Percentiles rank a stretch among this genome's conserved stretches.
These are phyloP conservation scores for Nitzschia inconspicua DNA, from an alignment of 108 stramenopile species.

Conservation along the genomic window DNA sequence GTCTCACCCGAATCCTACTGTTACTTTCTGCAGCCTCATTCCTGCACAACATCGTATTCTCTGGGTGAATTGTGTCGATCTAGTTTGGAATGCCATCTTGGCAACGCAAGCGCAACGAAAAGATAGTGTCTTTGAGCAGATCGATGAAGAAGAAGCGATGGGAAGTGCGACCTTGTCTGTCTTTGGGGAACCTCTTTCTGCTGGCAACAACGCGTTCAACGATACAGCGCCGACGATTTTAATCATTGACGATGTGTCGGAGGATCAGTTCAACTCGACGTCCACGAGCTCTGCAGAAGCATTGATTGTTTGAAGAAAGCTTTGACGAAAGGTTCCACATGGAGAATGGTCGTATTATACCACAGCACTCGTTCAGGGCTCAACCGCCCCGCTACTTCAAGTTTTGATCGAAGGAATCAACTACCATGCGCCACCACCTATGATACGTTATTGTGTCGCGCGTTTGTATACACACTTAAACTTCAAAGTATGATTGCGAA, in stretches of 20 bases:
- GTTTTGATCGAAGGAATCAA: too few species aligned
- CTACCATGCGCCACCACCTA: too few species aligned
- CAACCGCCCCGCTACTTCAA: too few species aligned
- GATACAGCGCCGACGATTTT: too few species aligned
- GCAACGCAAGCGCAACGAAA: slow-evolving; percentile 50
- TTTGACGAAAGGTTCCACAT: slow-evolving; percentile 1
- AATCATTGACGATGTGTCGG: not conserved
- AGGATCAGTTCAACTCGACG: too few species aligned
- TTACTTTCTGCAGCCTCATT: slow-evolving; percentile 37
- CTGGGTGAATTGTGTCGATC: slow-evolving; percentile 92
- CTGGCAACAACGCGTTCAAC: too few species aligned
- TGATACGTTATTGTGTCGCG: too few species aligned
- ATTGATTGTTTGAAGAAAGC: not conserved
- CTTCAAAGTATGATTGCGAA: too few species aligned
- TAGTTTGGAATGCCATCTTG: slow-evolving; percentile 89
- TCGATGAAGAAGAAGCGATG: slow-evolving; percentile 3
- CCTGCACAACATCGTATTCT: slow-evolving; percentile 91
- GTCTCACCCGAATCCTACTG: not conserved
- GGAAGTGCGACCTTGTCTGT: not conserved
- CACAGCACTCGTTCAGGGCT: too few species aligned
- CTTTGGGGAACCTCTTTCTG: not conserved
- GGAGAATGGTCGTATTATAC: too few species aligned
- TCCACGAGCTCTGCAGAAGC: too few species aligned
- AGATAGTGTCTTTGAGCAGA: slow-evolving; percentile 2
- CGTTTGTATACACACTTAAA: too few species aligned